Evolutionary conservation across 129 eudicot genomes (phyloP), one percentile per base, ranked within the genome.

Genomic region (Kitagawia praeruptora): DNA sequence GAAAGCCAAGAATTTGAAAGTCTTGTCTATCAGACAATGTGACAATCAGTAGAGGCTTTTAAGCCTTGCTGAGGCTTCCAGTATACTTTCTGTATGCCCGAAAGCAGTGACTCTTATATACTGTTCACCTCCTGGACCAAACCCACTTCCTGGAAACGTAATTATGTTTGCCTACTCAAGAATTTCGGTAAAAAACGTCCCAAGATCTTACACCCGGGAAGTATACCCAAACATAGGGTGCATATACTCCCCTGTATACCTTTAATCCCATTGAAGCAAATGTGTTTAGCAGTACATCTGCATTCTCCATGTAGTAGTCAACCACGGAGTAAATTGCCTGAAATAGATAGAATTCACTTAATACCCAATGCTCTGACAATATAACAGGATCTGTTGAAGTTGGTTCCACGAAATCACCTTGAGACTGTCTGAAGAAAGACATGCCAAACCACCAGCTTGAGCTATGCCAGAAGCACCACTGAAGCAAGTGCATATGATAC

Each of bases 211-310:
- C 78, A 38, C 97, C 96, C 0, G 98, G 98, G 75, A 94, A 94
- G 82, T 93, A 96, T 23, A 91, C 97, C 98, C 98, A 94, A 40
- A 94, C 90, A 49, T 94, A 94, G 3, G 98, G 98, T 25, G 98
- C 98, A 39, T 94, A 91, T 77, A 84, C 81, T 3, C 98, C 98
- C 11, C 98, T 97, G 61, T 94, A 89, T 34, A 84, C 93, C 69
- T 81, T 86, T 6, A 91, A 82, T 31, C 97, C 97, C 40, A 91
- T 48, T 49, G 96, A 88, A 38, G 84, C 74, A 77, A 94, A 94
- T 2, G 93, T 87, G 19, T 91, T 88, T 3, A 87, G 78, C 82
- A 94, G 76, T 42, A 94, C 92, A 75, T 87, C 80, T 15, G 98
- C 92, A 31, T 94, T 94, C 83, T 89, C 92, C 92, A 80, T 91